Evolutionary conservation across 257 asterid species (phyloP).

Genomic region (Knoxia roxburghii): DNA sequence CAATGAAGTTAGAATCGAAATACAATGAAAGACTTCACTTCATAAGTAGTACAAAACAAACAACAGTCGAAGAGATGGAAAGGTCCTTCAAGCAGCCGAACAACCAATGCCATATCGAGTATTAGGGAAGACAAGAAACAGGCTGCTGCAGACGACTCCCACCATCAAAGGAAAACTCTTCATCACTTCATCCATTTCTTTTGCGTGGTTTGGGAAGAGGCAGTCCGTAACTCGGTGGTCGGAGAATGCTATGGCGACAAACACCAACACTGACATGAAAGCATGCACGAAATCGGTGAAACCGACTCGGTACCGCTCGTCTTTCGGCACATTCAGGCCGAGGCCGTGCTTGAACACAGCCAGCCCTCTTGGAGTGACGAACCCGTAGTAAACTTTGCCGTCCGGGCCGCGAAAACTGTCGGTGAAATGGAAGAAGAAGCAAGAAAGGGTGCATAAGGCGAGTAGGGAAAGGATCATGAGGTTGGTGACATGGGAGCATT

Average conservation of each 20-base stretch:
- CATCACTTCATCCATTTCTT: slow-evolving; percentile 78
- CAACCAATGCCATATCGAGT: slow-evolving; percentile 84
- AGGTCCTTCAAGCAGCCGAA: slow-evolving; percentile 38
- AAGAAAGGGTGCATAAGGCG: slow-evolving; percentile 58
- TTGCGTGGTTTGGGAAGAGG: slow-evolving; percentile 61
- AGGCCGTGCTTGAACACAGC: slow-evolving; percentile 72
- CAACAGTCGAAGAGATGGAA: no score
- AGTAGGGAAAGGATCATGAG: slow-evolving; percentile 62
- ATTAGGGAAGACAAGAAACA: slow-evolving; percentile 85
- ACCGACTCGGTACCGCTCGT: slow-evolving; percentile 52
- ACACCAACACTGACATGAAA: slow-evolving; percentile 70
- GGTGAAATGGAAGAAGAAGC: slow-evolving; percentile 95
- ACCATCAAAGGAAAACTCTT: slow-evolving; percentile 89
- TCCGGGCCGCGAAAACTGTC: slow-evolving; percentile 79
- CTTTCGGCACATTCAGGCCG: slow-evolving; percentile 63
- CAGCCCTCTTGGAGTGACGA: slow-evolving; percentile 62
- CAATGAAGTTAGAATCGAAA: no score
- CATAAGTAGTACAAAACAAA: no score
- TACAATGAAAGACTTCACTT: no score
- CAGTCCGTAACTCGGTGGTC: slow-evolving; percentile 86
- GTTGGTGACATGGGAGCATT: slow-evolving; percentile 55
- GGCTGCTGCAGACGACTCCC: slow-evolving; percentile 73
- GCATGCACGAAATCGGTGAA: slow-evolving; percentile 83
- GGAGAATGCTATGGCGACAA: slow-evolving; percentile 67
- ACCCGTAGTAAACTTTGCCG: slow-evolving; percentile 76